phyloP scores from a whole-genome alignment of 2,329 filamentous ascomycete genomes.

The Aquanectria penicillioides region DNA sequence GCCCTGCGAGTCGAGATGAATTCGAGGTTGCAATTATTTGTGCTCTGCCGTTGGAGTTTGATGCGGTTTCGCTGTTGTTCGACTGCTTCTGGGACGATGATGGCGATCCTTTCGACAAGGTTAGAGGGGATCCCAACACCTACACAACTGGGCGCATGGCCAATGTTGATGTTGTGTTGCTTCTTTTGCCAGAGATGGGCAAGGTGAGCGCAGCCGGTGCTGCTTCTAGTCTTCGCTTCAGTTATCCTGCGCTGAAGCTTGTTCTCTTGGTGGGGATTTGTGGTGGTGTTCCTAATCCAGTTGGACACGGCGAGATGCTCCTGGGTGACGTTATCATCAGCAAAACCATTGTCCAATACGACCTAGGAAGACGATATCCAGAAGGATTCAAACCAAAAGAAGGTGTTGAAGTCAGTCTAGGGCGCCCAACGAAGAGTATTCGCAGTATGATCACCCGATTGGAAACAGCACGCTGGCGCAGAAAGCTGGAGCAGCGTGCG shows the following conservation, averaged over 20 bases:
- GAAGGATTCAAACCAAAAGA: constrained; percentile 36
- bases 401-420: constrained; percentile 36
- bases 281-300: constrained; percentile 46
- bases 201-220: constrained; percentile 40
- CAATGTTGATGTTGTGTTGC: constrained; percentile 42
- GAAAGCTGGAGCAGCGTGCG: constrained; percentile 8
- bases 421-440: neutral
- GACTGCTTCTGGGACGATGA: constrained; percentile 3
- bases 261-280: constrained; percentile 53
- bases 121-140: constrained; percentile 38
- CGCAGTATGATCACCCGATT: constrained; percentile 6
- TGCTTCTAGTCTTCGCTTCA: constrained; percentile 43
- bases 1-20: neutral
- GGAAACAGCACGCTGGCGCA: neutral
- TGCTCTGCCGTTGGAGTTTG: neutral
- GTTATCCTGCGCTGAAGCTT: constrained; percentile 47
- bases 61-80: neutral
- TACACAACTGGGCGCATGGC: constrained; percentile 45
- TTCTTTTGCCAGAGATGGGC: constrained; percentile 42
- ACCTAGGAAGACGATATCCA: constrained; percentile 35
- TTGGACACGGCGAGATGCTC: constrained; percentile 27
- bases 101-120: constrained; percentile 2
- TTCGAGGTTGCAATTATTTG: constrained; percentile 6
- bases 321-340: constrained; percentile 49
- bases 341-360: constrained; percentile 41